phyloP scores from a whole-genome alignment of 1,139 yeast genomes.

The Taiozyma onychis region DNA sequence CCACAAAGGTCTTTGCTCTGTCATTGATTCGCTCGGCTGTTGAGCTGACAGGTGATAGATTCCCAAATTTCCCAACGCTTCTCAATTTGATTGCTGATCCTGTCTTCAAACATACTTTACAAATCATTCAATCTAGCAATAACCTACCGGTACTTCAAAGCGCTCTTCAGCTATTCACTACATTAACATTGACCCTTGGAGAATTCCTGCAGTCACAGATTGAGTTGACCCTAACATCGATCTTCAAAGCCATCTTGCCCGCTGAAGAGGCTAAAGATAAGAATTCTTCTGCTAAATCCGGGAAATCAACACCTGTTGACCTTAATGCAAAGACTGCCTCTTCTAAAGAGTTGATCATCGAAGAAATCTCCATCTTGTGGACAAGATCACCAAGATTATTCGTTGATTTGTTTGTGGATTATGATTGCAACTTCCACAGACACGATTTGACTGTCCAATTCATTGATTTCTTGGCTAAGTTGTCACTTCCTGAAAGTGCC shows the following conservation, averaged over 20 bases:
- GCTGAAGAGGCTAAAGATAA: constrained; percentile 22
- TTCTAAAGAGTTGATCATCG: constrained; percentile 76
- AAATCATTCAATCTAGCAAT: constrained; percentile 67
- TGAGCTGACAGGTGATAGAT: constrained; percentile 70
- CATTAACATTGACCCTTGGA: constrained; percentile 57
- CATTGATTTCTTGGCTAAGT: constrained; percentile 64
- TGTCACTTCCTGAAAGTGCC: constrained; percentile 80
- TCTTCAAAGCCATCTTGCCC: constrained; percentile 51
- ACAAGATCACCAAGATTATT: constrained; percentile 77
- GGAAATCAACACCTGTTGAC: constrained; percentile 22
- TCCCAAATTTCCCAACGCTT: constrained; percentile 62
- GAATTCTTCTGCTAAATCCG: constrained; percentile 14
- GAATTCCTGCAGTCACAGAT: constrained; percentile 57
- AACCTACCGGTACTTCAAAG: constrained; percentile 63
- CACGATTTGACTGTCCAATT: constrained; percentile 71
- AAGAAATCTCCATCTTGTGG: constrained; percentile 80
- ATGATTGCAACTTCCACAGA: constrained; percentile 88
- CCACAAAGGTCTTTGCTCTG: constrained; percentile 79
- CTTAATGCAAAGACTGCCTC: constrained; percentile 33
- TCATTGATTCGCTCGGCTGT: constrained; percentile 71
- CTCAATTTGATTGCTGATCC: constrained; percentile 70
- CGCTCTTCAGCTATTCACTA: constrained; percentile 69
- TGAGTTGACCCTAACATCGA: constrained; percentile 56
- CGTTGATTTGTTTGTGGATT: constrained; percentile 70
- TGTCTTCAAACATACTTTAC: constrained; percentile 77